phyloP scores from a whole-genome alignment of 176 grass and related monocot species.

The Musa troglodytarum region DNA sequence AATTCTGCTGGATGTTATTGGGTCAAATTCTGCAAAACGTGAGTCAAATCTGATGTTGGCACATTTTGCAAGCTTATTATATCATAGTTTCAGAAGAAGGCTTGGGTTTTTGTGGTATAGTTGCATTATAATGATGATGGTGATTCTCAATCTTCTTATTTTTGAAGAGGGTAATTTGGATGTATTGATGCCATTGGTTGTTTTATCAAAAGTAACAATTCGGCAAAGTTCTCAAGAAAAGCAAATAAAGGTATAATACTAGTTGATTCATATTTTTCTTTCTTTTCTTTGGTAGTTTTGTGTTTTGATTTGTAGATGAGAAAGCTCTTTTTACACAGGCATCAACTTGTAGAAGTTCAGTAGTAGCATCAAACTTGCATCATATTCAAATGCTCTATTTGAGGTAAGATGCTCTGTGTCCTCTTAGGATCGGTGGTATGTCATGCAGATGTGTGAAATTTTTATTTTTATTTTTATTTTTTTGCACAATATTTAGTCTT shows the following conservation, averaged over 20 bases:
- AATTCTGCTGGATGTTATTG: constrained; percentile 21
- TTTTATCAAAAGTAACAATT: constrained; percentile 14
- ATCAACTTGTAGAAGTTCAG: constrained; percentile 7
- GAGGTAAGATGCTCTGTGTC: constrained; percentile 3
- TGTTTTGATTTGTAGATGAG: constrained; percentile 5
- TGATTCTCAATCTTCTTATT: constrained; percentile 42
- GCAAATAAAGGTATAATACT: constrained; percentile 12
- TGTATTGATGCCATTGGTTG: constrained; percentile 17
- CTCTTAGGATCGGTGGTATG: neutral
- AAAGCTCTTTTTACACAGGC: constrained; percentile 9
- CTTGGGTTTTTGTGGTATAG: constrained; percentile 44
- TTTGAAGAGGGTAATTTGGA: constrained; percentile 20
- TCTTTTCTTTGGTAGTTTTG: neutral
- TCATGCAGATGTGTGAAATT: neutral
- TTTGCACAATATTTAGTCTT: neutral
- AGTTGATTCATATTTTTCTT: neutral
- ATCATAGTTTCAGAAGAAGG: constrained; percentile 33
- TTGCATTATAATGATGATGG: constrained; percentile 59
- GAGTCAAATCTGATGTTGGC: constrained; percentile 25
- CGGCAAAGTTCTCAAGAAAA: neutral
- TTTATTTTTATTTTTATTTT: neutral
- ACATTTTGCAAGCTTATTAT: constrained; percentile 45
- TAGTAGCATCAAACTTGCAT: constrained; percentile 25
- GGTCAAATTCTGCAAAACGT: constrained; percentile 4
- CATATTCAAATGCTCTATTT: constrained; percentile 17